Evolutionary conservation across 148 eudicot genomes (phyloP).

Genomic region (Silene latifolia): DNA sequence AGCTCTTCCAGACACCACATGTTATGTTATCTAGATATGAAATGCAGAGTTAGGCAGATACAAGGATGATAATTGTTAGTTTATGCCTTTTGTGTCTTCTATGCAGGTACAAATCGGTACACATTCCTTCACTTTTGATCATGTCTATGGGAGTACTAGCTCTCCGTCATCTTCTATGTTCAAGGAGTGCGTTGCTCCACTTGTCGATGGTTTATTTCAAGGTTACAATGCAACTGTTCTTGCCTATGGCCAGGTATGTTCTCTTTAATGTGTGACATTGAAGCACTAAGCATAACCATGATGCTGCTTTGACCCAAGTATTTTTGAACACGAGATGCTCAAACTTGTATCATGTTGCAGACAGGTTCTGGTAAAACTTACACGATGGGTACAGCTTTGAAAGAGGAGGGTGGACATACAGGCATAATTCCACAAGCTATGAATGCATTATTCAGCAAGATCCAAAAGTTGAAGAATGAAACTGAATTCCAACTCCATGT

Average conservation of each 20-base stretch:
- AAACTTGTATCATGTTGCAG: slow-evolving; percentile 45
- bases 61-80: neutral
- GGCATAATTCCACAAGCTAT: slow-evolving; percentile 92
- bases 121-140: slow-evolving; percentile 96
- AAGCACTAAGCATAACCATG: neutral
- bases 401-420: slow-evolving; percentile 66
- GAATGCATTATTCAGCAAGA: slow-evolving; percentile 73
- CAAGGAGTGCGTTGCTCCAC: slow-evolving; percentile 93
- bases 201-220: slow-evolving; percentile 94
- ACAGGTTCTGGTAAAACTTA: slow-evolving; percentile 99
- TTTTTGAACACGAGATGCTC: neutral
- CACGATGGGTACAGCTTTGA: slow-evolving; percentile 92
- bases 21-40: neutral
- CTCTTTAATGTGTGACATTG: slow-evolving; percentile 9
- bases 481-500: slow-evolving; percentile 85
- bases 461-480: slow-evolving; percentile 67
- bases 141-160: slow-evolving; percentile 83
- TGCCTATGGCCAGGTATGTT: slow-evolving; percentile 92
- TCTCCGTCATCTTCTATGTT: slow-evolving; percentile 74
- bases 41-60: neutral
- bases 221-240: slow-evolving; percentile 98
- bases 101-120: slow-evolving; percentile 87
- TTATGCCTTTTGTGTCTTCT: slow-evolving; percentile 6
- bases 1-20: neutral
- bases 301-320: neutral